Percentiles rank a stretch among this genome's conserved stretches.
phyloP scores from a whole-genome alignment of 805 yeast genomes.

The Allodekkera sacchari region DNA sequence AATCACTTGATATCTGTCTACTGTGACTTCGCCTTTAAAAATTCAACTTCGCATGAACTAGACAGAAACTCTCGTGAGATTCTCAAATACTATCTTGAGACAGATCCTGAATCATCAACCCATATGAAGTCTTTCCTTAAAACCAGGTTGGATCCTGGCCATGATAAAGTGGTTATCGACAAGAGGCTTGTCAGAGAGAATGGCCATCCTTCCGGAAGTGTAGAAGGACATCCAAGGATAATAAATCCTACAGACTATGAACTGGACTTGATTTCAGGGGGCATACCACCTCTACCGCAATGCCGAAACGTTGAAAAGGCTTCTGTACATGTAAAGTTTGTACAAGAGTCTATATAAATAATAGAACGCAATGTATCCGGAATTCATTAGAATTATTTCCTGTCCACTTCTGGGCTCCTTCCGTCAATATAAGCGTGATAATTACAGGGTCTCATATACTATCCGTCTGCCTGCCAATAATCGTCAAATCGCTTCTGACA shows the following conservation, averaged over 20 bases:
- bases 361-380: background rate
- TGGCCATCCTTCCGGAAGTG: constrained; percentile 29
- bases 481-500: constrained; percentile 43
- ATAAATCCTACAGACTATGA: constrained; percentile 30
- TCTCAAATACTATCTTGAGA: constrained; percentile 20
- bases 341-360: constrained; percentile 15
- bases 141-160: constrained; percentile 20
- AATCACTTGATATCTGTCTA: constrained; percentile 34
- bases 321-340: constrained; percentile 34
- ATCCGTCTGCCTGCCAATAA: constrained; percentile 73
- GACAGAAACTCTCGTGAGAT: constrained; percentile 15
- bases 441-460: constrained; percentile 29
- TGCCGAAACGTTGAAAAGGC: constrained; percentile 64
- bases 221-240: constrained; percentile 33
- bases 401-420: too few species aligned
- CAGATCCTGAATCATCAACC: constrained; percentile 24
- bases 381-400: too few species aligned
- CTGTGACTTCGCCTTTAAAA: constrained; percentile 27
- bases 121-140: constrained; percentile 26
- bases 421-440: too few species aligned
- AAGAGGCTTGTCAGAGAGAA: constrained; percentile 22
- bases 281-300: constrained; percentile 38
- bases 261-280: constrained; percentile 7
- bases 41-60: constrained; percentile 17
- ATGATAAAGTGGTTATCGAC: constrained; percentile 21